Base-by-base conservation (phyloP, 345 rosid genomes). In the Microcos paniculata region DNA sequence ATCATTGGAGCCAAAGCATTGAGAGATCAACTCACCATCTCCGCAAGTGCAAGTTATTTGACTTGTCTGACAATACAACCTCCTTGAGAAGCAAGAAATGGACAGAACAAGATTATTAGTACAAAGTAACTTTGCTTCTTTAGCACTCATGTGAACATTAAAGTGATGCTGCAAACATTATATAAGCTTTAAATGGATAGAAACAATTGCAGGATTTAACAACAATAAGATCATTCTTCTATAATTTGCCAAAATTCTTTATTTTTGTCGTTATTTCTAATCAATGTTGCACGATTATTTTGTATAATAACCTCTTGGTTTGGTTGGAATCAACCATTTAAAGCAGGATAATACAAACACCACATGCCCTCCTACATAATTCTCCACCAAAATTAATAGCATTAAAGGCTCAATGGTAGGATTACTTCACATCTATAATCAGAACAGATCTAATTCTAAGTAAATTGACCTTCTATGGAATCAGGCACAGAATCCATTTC, bases 11-110 rank as follows among this genome's bases (percentile, higher is more conserved):
- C 31, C 16, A 21, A 19, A 31, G 33, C 23, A 12, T 10, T 6
- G 43, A 40, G 62, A 66, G 35, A 72, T 42, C 48, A 78, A 82
- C 90, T 81, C 73, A 90, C 94, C 88, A 52, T 62, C 79, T 71
- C 72, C 19, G 76, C 62, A 82, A 79, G 72, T 78, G 79, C 51
- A 79, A 62, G 51, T 80, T 67, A 40, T 82, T 82, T 0, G 81
- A 66, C 76, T 78, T 83, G 70, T 86, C 86, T 55, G 81, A 82
- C 65, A 74, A 58, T 23, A 70, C 30, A 45, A 61, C 86, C 82
- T 87, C 81, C 87, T 82, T 70, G 45, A 31, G 63, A 56, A 9
- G 58, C 45, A 68, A 52, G 51, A 74, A 63, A 64, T 18, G 66
- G 38, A 72, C 52, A 70, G 24, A 68, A 42, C n/a, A 70, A 24